Evolutionary conservation across 2,329 filamentous ascomycete genomes (phyloP).

Genomic region (Colletotrichum sp.): DNA sequence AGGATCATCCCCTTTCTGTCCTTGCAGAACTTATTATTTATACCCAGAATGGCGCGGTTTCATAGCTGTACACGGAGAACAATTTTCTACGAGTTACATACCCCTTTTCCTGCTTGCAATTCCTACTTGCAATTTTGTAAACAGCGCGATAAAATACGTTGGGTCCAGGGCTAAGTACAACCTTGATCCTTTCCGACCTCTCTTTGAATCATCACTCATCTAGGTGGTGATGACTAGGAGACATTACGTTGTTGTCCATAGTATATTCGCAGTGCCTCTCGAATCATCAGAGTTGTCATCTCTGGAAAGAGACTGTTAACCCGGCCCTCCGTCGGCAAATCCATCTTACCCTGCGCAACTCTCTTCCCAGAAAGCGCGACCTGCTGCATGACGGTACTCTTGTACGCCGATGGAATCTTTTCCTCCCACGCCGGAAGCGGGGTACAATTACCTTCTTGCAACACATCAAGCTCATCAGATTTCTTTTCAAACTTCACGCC

Average conservation of each 20-base stretch:
- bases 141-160: too few relatives aligned
- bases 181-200: neutral
- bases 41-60: neutral
- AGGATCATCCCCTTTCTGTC: rapidly evolving
- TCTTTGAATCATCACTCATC: too few relatives aligned
- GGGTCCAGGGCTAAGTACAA: too few relatives aligned
- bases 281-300: neutral
- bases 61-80: too few relatives aligned
- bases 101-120: too few relatives aligned
- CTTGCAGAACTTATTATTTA: rapidly evolving
- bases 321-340: neutral
- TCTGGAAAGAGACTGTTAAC: neutral
- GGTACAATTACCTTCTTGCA: neutral
- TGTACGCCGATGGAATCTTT: neutral
- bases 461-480: rapidly evolving
- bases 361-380: neutral
- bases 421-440: neutral
- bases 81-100: too few relatives aligned
- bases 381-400: neutral
- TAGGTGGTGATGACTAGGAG: neutral
- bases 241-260: rapidly evolving
- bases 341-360: neutral
- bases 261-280: neutral
- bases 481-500: neutral
- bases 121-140: too few relatives aligned